Conservation (phyloP, 352 stramenopile genomes). For the Pythium plurisporium region DNA sequence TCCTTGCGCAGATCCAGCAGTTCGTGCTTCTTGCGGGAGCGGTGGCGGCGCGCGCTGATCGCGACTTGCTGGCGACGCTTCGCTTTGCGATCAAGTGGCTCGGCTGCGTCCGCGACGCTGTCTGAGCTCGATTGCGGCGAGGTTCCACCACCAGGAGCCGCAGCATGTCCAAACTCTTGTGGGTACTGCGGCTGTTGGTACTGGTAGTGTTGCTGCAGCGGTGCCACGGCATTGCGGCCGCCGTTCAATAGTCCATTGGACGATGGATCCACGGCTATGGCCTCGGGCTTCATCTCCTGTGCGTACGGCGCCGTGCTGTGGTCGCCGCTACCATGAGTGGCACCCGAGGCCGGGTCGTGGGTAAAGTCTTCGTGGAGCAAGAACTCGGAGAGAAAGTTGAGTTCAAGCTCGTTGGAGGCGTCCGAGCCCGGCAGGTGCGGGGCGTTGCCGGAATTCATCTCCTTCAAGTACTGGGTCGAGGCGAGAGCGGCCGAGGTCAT, state of each 20-base stretch:
- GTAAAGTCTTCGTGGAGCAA: conserved; percentile 35
- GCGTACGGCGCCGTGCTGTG: not conserved
- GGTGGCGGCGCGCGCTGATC: conserved; percentile 41
- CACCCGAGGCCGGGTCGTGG: conserved; percentile 3
- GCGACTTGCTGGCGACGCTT: conserved; percentile 44
- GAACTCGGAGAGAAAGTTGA: conserved; percentile 48
- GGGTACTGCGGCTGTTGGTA: conserved; percentile 1
- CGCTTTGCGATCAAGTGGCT: conserved; percentile 38
- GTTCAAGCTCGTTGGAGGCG: conserved; percentile 25
- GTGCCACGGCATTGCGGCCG: not conserved
- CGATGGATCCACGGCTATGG: not conserved
- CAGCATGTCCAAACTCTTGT: not conserved
- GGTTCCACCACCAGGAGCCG: not conserved
- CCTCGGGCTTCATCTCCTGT: conserved; percentile 17
- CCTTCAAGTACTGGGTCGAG: conserved; percentile 13
- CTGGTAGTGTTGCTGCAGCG: conserved; percentile 7
- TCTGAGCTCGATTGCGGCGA: conserved; percentile 24
- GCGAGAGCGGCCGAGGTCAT: conserved; percentile 13
- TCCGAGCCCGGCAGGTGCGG: not conserved
- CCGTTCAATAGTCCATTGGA: not conserved
- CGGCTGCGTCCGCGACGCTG: conserved; percentile 19
- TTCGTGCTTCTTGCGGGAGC: conserved; percentile 55
- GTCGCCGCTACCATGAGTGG: not conserved
- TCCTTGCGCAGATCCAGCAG: conserved; percentile 45
- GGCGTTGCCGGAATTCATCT: conserved; percentile 1